Evolutionary conservation across 192 early-diverging fungal species (phyloP).

Genomic region (Powellomyces hirtus): DNA sequence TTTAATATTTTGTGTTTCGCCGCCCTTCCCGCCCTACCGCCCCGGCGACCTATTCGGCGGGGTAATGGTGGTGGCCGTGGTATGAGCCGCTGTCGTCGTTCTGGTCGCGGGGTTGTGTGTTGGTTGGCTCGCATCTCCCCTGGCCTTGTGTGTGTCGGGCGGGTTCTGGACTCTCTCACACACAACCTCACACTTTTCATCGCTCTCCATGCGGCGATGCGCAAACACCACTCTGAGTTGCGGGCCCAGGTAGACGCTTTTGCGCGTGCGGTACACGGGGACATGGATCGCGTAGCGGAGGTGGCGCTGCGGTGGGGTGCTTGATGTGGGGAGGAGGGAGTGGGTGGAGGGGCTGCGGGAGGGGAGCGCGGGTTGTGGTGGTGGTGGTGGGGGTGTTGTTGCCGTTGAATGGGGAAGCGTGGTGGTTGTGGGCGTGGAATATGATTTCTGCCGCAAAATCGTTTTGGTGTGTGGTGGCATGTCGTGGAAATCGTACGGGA

Average conservation of each 20-base stretch:
- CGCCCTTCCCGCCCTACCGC: no score
- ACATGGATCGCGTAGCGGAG: conserved; percentile 78
- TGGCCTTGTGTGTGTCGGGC: no score
- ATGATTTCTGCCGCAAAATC: conserved; percentile 77
- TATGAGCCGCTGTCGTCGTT: no score
- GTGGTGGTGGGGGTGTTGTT: conserved; percentile 1
- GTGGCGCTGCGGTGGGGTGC: conserved; percentile 17
- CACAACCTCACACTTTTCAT: conserved; percentile 40
- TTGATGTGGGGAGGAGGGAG: background rate
- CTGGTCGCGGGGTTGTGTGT: no score
- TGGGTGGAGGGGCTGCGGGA: background rate
- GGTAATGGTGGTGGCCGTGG: no score
- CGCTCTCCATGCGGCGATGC: conserved; percentile 58
- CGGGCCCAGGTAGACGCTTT: conserved; percentile 62
- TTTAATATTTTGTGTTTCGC: no score
- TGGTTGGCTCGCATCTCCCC: no score
- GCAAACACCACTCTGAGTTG: conserved; percentile 74
- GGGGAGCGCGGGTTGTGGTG: background rate
- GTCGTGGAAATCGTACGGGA: conserved; percentile 76
- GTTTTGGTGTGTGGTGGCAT: conserved; percentile 74
- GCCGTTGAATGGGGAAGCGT: background rate
- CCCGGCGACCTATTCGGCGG: no score
- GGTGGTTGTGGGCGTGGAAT: conserved; percentile 31
- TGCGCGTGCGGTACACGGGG: conserved; percentile 60
- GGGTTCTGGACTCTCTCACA: no score